These are phyloP conservation scores for Aspergillus ellipticus DNA, from an alignment of 495 filamentous ascomycete genomes.

Conservation along the genomic window DNA sequence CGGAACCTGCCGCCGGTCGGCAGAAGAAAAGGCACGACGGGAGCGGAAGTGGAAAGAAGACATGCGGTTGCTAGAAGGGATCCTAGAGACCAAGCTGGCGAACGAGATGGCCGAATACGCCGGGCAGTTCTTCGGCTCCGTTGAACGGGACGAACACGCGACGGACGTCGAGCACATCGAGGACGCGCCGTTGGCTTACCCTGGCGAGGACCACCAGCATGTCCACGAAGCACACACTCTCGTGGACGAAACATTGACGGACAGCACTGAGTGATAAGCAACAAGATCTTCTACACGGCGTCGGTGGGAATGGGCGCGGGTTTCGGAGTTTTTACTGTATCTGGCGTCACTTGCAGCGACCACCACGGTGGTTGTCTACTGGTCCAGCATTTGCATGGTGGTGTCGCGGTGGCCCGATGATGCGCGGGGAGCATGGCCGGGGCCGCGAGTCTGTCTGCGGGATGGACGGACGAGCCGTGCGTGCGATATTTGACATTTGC, in stretches of 20 bases:
- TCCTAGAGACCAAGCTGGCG: conserved; percentile 42
- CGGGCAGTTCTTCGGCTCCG: conserved; percentile 39
- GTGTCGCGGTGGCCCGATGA: background rate
- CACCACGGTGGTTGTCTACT: background rate
- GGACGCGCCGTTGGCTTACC: background rate
- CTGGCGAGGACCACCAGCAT: background rate
- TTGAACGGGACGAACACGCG: conserved; percentile 20
- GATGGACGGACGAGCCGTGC: background rate
- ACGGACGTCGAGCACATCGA: conserved; percentile 1
- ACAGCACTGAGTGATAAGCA: background rate
- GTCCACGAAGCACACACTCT: background rate
- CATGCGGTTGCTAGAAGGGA: conserved; percentile 39
- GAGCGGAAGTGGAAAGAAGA: conserved; percentile 46
- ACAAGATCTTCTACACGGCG: background rate
- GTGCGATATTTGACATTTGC: background rate
- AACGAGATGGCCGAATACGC: conserved; percentile 45
- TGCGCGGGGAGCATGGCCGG: background rate
- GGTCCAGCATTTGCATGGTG: background rate
- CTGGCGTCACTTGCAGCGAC: background rate
- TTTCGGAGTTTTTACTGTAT: background rate
- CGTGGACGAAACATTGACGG: background rate
- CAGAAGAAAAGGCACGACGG: conserved; percentile 38
- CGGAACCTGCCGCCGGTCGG: conserved; percentile 39
- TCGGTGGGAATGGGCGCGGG: background rate
- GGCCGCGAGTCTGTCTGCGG: background rate